phyloP scores from a whole-genome alignment of 148 eudicot species.

The Vaccinium corymbosum region DNA sequence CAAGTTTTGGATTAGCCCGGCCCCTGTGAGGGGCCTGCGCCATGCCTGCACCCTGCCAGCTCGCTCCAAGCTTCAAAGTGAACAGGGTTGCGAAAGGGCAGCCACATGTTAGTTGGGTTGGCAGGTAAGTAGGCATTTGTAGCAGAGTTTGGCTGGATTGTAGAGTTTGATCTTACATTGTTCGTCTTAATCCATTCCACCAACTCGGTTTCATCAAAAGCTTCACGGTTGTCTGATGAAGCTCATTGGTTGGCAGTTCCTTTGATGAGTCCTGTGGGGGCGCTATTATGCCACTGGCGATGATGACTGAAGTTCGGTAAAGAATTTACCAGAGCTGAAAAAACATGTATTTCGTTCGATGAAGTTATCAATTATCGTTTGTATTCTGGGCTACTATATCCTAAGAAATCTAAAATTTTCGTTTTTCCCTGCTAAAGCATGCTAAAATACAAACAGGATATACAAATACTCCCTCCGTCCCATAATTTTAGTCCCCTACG shows the following conservation, averaged over 20 bases:
- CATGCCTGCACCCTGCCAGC: constrained; percentile 90
- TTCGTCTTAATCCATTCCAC: constrained; percentile 22
- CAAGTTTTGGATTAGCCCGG: constrained; percentile 96
- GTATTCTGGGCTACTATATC: neutral
- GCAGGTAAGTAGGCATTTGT: constrained; percentile 75
- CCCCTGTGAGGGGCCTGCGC: constrained; percentile 99
- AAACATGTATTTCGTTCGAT: constrained; percentile 4
- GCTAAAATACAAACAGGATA: neutral
- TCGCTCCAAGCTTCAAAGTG: neutral
- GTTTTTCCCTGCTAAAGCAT: neutral
- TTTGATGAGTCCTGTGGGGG: neutral
- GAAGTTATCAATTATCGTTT: constrained; percentile 10
- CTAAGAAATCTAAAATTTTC: neutral
- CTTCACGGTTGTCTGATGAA: constrained; percentile 32
- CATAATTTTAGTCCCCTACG: too few species aligned
- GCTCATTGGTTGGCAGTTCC: constrained; percentile 31
- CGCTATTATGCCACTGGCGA: constrained; percentile 8
- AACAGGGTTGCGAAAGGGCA: constrained; percentile 9
- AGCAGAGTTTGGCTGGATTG: constrained; percentile 52
- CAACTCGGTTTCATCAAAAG: constrained; percentile 42
- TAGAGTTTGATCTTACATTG: neutral
- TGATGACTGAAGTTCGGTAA: constrained; percentile 15
- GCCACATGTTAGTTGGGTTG: constrained; percentile 26
- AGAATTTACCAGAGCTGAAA: constrained; percentile 21
- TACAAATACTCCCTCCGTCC: too few species aligned